phyloP scores from a whole-genome alignment of 306 rosid genomes.

The Quercus berberidifolia region DNA sequence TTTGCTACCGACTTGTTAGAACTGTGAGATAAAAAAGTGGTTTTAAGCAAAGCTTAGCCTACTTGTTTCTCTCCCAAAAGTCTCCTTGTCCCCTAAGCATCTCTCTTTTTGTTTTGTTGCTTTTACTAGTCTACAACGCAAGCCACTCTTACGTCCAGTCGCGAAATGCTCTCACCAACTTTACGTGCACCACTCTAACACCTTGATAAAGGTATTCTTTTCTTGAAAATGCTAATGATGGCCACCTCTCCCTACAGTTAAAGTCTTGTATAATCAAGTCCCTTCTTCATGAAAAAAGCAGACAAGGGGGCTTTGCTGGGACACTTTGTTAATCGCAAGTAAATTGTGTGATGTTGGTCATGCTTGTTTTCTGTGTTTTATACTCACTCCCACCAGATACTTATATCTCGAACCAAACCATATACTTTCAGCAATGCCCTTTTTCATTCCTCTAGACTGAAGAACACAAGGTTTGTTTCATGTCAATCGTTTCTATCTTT shows the following conservation, averaged over 20 bases:
- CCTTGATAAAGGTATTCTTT: neutral
- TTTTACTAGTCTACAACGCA: neutral
- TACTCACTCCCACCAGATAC: neutral
- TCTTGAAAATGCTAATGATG: slow-evolving; percentile 10
- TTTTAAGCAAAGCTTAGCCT: no score
- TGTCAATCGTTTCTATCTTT: neutral
- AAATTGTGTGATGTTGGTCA: neutral
- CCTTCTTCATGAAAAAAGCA: neutral
- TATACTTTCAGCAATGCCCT: neutral
- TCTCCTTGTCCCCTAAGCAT: neutral
- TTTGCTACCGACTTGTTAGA: no score
- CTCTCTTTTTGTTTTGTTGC: neutral
- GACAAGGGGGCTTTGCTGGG: slow-evolving; percentile 12
- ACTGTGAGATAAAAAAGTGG: no score
- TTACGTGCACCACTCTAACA: slow-evolving; percentile 4
- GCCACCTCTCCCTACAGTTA: slow-evolving; percentile 1
- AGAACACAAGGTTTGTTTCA: slow-evolving; percentile 13
- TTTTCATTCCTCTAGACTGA: neutral
- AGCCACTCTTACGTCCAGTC: slow-evolving; percentile 7
- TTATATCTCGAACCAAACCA: neutral
- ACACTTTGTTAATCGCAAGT: neutral
- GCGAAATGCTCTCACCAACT: slow-evolving; percentile 12
- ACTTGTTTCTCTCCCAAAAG: no score
- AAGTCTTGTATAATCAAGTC: neutral
- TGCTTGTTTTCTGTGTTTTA: slow-evolving; percentile 1